Evolutionary conservation across 2,329 filamentous ascomycete genomes (phyloP).

Genomic region (Huntiella abstrusa): DNA sequence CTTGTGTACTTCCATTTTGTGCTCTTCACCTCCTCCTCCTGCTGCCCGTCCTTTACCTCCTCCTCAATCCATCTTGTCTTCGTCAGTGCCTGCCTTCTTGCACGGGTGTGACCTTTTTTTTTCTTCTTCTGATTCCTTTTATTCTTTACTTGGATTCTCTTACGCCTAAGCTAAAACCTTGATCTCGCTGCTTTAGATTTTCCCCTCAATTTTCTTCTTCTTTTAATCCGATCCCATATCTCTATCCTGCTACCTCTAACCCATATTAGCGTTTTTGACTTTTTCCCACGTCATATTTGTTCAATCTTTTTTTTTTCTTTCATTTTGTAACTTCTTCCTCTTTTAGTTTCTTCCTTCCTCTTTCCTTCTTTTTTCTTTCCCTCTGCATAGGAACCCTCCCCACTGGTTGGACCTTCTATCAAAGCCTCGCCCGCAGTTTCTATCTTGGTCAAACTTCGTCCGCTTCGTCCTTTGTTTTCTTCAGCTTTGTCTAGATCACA

Average conservation of each 20-base stretch:
- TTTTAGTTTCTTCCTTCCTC: neutral
- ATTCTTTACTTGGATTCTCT: neutral
- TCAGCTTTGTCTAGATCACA: too few relatives aligned
- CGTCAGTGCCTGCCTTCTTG: neutral
- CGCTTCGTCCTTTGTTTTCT: neutral
- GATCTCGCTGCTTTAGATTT: neutral
- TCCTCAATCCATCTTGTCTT: neutral
- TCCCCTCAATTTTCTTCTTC: conserved; percentile 1
- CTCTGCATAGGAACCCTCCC: too few relatives aligned
- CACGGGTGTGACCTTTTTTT: neutral
- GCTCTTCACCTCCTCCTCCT: neutral
- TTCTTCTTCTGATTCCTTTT: neutral
- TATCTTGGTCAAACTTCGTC: too few relatives aligned
- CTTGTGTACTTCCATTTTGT: neutral
- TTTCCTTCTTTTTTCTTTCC: too few relatives aligned
- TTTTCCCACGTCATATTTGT: neutral
- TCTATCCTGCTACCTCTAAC: neutral
- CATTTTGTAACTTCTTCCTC: neutral
- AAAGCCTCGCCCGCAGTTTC: neutral
- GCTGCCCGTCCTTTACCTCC: neutral
- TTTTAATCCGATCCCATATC: neutral
- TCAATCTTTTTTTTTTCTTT: neutral
- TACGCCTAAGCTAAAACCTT: too few relatives aligned
- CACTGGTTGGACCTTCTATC: neutral
- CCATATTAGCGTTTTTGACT: neutral